Evolutionary conservation across 371 early-diverging fungal genomes (phyloP).

Genomic region (Rhizopus delemar): DNA sequence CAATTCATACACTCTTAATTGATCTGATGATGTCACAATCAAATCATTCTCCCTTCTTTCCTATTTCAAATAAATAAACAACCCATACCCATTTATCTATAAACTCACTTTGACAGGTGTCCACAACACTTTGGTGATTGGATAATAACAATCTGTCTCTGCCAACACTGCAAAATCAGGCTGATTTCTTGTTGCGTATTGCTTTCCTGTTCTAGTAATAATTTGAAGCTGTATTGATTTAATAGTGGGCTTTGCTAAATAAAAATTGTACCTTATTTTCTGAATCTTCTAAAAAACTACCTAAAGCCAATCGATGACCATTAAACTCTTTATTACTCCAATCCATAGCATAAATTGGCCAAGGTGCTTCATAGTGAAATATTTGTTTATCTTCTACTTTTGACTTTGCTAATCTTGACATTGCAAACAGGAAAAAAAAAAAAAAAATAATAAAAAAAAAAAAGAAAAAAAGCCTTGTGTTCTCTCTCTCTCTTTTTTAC

Average conservation of each 20-base stretch:
- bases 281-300: conserved; percentile 80
- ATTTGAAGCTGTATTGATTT: conserved; percentile 55
- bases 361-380: conserved; percentile 82
- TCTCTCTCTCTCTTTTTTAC: too few species aligned
- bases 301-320: conserved; percentile 77
- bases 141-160: conserved; percentile 79
- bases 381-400: conserved; percentile 61
- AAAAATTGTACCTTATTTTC: conserved; percentile 67
- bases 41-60: conserved; percentile 65
- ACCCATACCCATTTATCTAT: not conserved
- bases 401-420: conserved; percentile 15
- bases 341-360: conserved; percentile 82
- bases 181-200: conserved; percentile 30
- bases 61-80: conserved; percentile 23
- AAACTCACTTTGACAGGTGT: conserved; percentile 70
- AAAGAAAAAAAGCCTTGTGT: not conserved
- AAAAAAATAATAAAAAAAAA: conserved; percentile 1
- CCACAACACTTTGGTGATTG: conserved; percentile 89
- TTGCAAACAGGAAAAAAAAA: not conserved
- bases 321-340: conserved; percentile 75
- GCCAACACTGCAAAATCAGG: conserved; percentile 75
- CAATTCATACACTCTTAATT: conserved; percentile 86
- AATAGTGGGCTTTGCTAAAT: not conserved
- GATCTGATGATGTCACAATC: conserved; percentile 87
- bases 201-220: conserved; percentile 54